A percentile compares a stretch with the other conserved stretches of the same genome.
These are phyloP conservation scores for Teratosphaeria pseudoeucalypti DNA, from an alignment of 2,329 filamentous ascomycete species.

Conservation along the genomic window DNA sequence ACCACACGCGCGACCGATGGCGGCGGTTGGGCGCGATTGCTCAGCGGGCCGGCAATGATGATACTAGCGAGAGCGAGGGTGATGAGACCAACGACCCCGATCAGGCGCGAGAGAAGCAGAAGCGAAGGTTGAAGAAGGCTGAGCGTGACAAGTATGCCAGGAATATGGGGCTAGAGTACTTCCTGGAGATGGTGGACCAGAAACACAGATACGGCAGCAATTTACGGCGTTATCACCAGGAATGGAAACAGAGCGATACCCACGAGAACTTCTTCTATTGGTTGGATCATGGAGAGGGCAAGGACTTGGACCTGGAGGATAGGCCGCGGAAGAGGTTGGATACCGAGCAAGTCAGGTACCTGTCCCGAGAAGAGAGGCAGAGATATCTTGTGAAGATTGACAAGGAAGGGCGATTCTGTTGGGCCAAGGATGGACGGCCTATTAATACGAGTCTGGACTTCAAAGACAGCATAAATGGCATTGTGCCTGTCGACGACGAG, in stretches of 20 bases:
- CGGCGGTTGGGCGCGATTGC: slow-evolving; percentile 62
- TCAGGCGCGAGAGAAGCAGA: slow-evolving; percentile 22
- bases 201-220: slow-evolving; percentile 86
- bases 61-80: slow-evolving; percentile 41
- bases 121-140: slow-evolving; percentile 41
- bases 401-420: slow-evolving; percentile 62
- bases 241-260: slow-evolving; percentile 69
- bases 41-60: slow-evolving; percentile 60
- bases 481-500: slow-evolving; percentile 35
- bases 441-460: slow-evolving; percentile 68
- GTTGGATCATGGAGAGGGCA: slow-evolving; percentile 74
- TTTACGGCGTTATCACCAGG: slow-evolving; percentile 66
- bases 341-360: slow-evolving; percentile 69
- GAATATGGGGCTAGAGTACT: slow-evolving; percentile 79
- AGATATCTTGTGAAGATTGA: slow-evolving; percentile 74
- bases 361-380: slow-evolving; percentile 70
- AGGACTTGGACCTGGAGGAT: slow-evolving; percentile 54
- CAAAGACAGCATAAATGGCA: slow-evolving; percentile 66
- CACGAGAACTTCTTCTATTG: slow-evolving; percentile 90
- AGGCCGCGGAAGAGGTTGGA: slow-evolving; percentile 68
- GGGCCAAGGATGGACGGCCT: slow-evolving; percentile 69
- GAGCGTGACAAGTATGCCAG: slow-evolving; percentile 57
- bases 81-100: slow-evolving; percentile 26
- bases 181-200: slow-evolving; percentile 59
- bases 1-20: slow-evolving; percentile 56